Evolutionary conservation across 2,329 filamentous ascomycete species (phyloP), one percentile per base, ranked within the genome.

Genomic region (Davidsoniella eucalypti): DNA sequence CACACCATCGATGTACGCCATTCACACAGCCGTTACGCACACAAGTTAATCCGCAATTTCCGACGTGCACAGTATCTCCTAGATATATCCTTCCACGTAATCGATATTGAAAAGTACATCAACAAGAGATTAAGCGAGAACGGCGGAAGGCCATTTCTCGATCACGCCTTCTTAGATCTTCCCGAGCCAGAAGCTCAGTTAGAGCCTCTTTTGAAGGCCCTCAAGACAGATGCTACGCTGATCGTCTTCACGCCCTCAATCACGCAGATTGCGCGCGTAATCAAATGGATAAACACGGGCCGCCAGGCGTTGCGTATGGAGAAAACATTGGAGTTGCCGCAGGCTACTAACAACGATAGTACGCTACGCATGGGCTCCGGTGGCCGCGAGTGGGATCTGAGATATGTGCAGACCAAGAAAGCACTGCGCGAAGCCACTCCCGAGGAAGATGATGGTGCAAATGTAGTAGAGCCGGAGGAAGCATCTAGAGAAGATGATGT

Each of bases 181-280:
- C 84, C 85, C 0, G 70, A 69, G 26, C 72, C 80, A 2, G 68
- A 84, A 48, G 63, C 65, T 9, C 58, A 65, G 26, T 63, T 65
- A 1, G 63, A 64, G 1, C 65, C 66, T 23, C 67, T 80, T 18
- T 65, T 72, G 4, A 60, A 68, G n/a, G 75, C 78, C 12, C 63
- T 92, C 49, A 74, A 73, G 38, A 69, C 73, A 1, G 75, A 83
- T 58, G 84, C 79, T 0, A 66, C 75, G 7, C 66, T 90, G 29
- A 68, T 82, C 12, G 70, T 87, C 1, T 92, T 87, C 65, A 79
- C 78, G 55, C 85, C 85, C 0, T 85, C 78, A 57, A 78, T 92
- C 52, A 87, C 84, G 8, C 85, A 90, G 61, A 82, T 90, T 50
- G 77, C 72, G 39, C 72, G 78, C 4, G 83, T 80, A 52, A 67